A percentile compares a stretch with the other conserved stretches of the same genome.
phyloP scores from a whole-genome alignment of 495 filamentous ascomycete genomes.

The Baudoinia panamericana region DNA sequence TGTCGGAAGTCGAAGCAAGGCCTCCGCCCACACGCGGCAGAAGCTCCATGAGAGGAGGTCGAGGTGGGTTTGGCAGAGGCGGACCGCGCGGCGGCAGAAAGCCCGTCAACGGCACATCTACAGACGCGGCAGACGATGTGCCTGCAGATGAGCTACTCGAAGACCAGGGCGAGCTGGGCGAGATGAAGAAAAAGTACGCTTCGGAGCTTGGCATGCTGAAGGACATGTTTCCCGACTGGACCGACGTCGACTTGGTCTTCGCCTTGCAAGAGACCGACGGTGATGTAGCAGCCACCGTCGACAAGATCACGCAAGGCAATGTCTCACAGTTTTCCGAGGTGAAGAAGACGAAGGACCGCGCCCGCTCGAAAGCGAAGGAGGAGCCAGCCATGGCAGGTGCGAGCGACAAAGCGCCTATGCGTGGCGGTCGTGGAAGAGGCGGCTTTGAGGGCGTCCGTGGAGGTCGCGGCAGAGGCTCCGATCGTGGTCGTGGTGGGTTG shows the following conservation, averaged over 20 bases:
- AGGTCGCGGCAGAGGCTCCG: constrained; percentile 55
- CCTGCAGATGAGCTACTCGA: constrained; percentile 48
- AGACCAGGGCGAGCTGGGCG: constrained; percentile 79
- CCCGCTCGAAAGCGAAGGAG: constrained; percentile 74
- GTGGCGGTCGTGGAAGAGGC: constrained; percentile 54
- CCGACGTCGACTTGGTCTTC: constrained; percentile 80
- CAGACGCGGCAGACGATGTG: constrained; percentile 40
- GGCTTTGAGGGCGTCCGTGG: constrained; percentile 50
- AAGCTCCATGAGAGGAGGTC: constrained; percentile 67
- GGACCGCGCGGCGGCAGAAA: constrained; percentile 42
- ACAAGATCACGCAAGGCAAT: constrained; percentile 80
- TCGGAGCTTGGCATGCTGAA: constrained; percentile 60
- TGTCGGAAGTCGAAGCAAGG: constrained; percentile 90
- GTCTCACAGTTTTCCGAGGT: constrained; percentile 93
- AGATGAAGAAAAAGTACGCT: constrained; percentile 80
- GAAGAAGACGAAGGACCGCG: constrained; percentile 70
- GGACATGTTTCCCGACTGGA: constrained; percentile 87
- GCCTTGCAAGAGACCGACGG: constrained; percentile 85
- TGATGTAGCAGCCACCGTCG: constrained; percentile 69
- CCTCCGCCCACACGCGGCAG: constrained; percentile 64
- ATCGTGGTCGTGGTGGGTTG: constrained; percentile 58
- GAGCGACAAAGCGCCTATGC: constrained; percentile 28
- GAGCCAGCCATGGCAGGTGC: constrained; percentile 37
- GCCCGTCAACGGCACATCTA: constrained; percentile 52
- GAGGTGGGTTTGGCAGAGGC: constrained; percentile 69